Percentiles rank a stretch among this genome's conserved stretches.
Conservation (phyloP, 306 rosid species). For the Castanea crenata region DNA sequence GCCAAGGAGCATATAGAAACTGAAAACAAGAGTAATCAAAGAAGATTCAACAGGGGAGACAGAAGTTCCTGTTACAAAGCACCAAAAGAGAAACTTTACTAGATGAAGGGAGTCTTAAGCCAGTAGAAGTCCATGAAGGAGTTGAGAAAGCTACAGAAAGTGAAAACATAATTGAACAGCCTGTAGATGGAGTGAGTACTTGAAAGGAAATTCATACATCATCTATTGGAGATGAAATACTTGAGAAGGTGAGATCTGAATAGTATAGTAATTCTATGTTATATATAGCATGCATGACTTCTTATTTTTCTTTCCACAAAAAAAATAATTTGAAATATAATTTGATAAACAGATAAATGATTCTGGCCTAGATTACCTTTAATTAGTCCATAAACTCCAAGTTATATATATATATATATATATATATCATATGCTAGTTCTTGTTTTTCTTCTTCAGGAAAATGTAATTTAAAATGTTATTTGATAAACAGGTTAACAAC, state of each 20-base stretch:
- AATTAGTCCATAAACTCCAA: background rate
- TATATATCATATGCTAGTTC: no score
- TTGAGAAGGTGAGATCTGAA: slow-evolving; percentile 20
- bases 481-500: slow-evolving; percentile 4
- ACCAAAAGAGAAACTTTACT: background rate
- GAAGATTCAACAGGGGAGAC: background rate
- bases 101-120: background rate
- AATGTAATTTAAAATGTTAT: no score
- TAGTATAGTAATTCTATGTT: background rate
- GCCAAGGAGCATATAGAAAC: background rate
- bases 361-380: background rate
- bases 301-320: no score
- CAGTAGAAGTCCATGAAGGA: background rate
- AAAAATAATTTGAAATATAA: no score
- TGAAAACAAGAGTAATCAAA: background rate
- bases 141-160: background rate
- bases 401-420: no score
- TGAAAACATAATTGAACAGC: background rate
- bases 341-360: no score
- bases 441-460: no score
- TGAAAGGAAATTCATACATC: background rate
- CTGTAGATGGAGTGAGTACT: background rate
- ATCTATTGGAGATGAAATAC: background rate
- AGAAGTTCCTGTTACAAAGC: background rate
- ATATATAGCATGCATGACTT: no score